Percentiles rank a stretch among this genome's conserved stretches.
phyloP scores from a whole-genome alignment of 169 alveolate genomes.

The Theileria parva region DNA sequence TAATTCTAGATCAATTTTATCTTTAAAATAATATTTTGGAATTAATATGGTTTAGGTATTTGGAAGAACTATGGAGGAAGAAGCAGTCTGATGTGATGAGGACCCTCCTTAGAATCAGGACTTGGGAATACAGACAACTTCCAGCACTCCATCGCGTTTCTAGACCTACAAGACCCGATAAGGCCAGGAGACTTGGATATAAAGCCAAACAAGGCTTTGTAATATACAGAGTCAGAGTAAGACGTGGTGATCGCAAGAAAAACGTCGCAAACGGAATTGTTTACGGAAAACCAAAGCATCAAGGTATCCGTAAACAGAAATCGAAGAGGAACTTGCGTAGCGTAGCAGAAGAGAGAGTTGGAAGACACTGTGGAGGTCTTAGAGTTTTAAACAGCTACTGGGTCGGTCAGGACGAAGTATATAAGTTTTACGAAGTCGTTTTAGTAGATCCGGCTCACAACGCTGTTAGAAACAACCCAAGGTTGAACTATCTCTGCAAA shows the following conservation, averaged over 20 bases:
- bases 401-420: conserved; percentile 99
- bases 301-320: conserved; percentile 96
- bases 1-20: conserved; percentile 16
- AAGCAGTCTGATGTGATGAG: conserved; percentile 99
- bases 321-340: conserved; percentile 93
- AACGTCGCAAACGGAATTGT: conserved; percentile 98
- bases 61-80: conserved; percentile 98
- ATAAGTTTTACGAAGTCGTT: conserved; percentile 98
- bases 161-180: conserved; percentile 94
- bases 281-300: conserved; percentile 99
- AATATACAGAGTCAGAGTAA: conserved; percentile 97
- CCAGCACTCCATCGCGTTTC: conserved; percentile 97
- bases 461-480: conserved; percentile 97
- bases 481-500: conserved; percentile 97
- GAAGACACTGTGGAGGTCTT: conserved; percentile 92
- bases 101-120: conserved; percentile 95
- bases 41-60: conserved; percentile 76
- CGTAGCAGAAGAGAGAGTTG: conserved; percentile 98
- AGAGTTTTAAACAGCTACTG: conserved; percentile 99
- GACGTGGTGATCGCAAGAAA: conserved; percentile 99
- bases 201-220: conserved; percentile 99
- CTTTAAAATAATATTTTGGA: conserved; percentile 93
- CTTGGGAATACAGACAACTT: conserved; percentile 99
- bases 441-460: conserved; percentile 97
- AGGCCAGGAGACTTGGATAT: conserved; percentile 97